Percentiles rank a stretch among this genome's conserved stretches.
These are phyloP conservation scores for Erodium moschatum DNA, from an alignment of 441 rosid species.

Conservation along the genomic window DNA sequence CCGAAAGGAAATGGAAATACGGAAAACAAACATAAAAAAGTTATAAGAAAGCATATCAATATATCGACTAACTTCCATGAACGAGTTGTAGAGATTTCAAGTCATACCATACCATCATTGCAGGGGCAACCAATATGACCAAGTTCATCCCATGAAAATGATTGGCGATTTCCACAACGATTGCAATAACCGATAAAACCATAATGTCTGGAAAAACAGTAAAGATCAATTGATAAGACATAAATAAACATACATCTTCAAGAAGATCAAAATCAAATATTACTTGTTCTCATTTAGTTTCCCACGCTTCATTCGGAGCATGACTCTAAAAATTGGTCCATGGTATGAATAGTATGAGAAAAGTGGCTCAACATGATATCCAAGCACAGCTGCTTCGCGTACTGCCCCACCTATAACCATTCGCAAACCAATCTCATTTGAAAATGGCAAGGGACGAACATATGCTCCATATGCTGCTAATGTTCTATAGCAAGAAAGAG, in stretches of 20 bases:
- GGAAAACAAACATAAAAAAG: background rate
- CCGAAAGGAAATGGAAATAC: background rate
- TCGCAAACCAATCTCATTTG: slow-evolving; percentile 83
- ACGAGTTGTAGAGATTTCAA: slow-evolving; percentile 6
- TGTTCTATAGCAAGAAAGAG: slow-evolving; percentile 37
- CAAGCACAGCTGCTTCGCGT: slow-evolving; percentile 72
- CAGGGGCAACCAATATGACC: slow-evolving; percentile 58
- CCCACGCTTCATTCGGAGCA: slow-evolving; percentile 57
- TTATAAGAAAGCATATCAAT: background rate
- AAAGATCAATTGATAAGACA: slow-evolving; percentile 7
- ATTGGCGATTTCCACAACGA: slow-evolving; percentile 53
- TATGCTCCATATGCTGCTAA: slow-evolving; percentile 86
- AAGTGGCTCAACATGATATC: slow-evolving; percentile 63
- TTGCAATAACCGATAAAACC: slow-evolving; percentile 71
- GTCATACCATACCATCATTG: slow-evolving; percentile 32
- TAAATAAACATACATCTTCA: background rate
- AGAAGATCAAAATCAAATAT: slow-evolving; percentile 8
- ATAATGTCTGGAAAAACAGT: slow-evolving; percentile 44
- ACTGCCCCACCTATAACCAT: slow-evolving; percentile 89
- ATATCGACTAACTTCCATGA: background rate
- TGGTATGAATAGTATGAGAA: slow-evolving; percentile 82
- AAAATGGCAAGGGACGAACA: slow-evolving; percentile 76
- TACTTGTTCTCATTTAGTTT: slow-evolving; percentile 52
- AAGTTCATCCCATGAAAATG: slow-evolving; percentile 61
- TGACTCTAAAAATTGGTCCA: slow-evolving; percentile 77